Evolutionary conservation across 345 rosid species (phyloP), one percentile per base, ranked within the genome.

Genomic region (Cardamine occulta): DNA sequence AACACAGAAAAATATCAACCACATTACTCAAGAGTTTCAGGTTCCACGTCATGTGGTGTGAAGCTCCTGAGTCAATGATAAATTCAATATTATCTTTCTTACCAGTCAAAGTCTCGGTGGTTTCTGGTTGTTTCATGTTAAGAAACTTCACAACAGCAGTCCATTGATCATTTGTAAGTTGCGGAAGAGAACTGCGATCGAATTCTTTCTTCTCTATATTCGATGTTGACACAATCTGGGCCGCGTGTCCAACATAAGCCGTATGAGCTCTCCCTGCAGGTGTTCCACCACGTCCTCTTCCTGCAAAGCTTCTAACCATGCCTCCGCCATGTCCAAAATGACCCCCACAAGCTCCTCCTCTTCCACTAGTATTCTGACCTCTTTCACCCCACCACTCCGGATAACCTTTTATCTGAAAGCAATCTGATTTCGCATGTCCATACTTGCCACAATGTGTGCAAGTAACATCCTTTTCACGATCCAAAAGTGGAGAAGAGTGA

Each of bases 171-270:
- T 60, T 10, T 0, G 10, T 35, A 1, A 60, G 45, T 12, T 37
- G 8, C 0, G 47, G 48, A 4, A 60, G 1, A 1, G 47, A 60
- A 0, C 6, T 0, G 0, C 48, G 31, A 34, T 35, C 47, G 6
- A 0, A 35, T 1, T 40, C 15, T 40, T 12, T 40, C 45, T 12
- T 40, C 45, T 3, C 6, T 1, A 0, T 40, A 3, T 5, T 1
- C 6, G n/a, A 1, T 1, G 6, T 13, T 12, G 6, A n/a, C 6
- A 13, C 5, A 40, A 40, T 6, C 12, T 56, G 35, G 7, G 61
- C 15, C 0, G 45, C 6, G 0, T 13, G 6, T 3, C 45, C 45
- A 3, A n/a, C n/a, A n/a, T n/a, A n/a, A n/a, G n/a, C n/a, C n/a
- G n/a, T n/a, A n/a, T n/a, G n/a, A n/a, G n/a, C n/a, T n/a, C n/a